phyloP scores from a whole-genome alignment of 2,329 filamentous ascomycete species.

The Talaromyces sp. region DNA sequence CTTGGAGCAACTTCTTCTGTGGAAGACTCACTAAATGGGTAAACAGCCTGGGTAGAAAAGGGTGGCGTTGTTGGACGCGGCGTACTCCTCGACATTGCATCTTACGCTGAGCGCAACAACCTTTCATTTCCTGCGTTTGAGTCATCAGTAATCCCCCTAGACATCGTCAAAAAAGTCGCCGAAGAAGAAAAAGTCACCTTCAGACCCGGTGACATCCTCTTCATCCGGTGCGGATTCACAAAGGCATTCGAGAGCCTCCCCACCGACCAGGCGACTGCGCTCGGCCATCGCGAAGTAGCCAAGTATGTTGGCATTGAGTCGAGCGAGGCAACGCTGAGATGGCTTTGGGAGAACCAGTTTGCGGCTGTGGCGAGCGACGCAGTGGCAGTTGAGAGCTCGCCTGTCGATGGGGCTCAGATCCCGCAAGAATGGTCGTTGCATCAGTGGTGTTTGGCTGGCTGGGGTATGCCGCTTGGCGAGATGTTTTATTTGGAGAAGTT shows the following conservation, averaged over 20 bases:
- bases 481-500: conserved; percentile 30
- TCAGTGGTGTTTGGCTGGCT: conserved; percentile 26
- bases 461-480: conserved; percentile 29
- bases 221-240: conserved; percentile 52
- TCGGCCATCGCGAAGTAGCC: conserved; percentile 14
- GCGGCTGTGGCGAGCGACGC: conserved; percentile 30
- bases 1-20: not conserved
- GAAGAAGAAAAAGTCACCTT: conserved; percentile 40
- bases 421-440: conserved; percentile 23
- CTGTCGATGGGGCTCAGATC: conserved; percentile 21
- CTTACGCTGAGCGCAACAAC: conserved; percentile 38
- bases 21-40: not conserved
- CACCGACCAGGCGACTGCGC: conserved; percentile 22
- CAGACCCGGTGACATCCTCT: conserved; percentile 51
- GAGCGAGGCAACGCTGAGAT: conserved; percentile 25
- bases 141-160: conserved; percentile 40
- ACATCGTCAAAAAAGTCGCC: conserved; percentile 41
- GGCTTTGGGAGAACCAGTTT: conserved; percentile 33
- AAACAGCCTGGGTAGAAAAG: conserved; percentile 31
- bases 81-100: conserved; percentile 44
- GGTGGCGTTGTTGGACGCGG: conserved; percentile 43
- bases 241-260: conserved; percentile 38
- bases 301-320: conserved; percentile 30
- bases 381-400: conserved; percentile 26
- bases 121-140: conserved; percentile 37